Base-by-base conservation (phyloP, 2,329 filamentous ascomycete genomes). In the Helicocarpus griseus region DNA sequence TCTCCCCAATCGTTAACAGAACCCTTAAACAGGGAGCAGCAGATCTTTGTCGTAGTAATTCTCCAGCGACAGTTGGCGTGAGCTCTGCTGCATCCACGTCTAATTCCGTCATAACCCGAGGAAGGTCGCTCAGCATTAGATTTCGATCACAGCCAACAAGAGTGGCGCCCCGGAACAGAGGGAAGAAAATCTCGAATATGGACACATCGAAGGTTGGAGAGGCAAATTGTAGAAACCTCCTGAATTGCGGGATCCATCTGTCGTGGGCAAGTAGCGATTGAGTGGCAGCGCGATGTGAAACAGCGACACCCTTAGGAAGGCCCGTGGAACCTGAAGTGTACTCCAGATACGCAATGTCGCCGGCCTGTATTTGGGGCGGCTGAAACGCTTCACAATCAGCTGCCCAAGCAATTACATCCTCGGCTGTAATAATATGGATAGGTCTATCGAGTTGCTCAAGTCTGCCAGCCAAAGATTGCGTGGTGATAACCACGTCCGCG, bases 111-210 rank as follows among this genome's bases (percentile, higher is more conserved):
- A 96, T 81, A 9, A 81, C 76, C 0, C 71, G 76, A 0, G 86
- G 81, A 21, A 96, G 77, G 61, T 95, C 82, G 55, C 86, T 80
- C 39, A 96, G 74, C 74, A 95, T 80, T 31, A 79, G 74, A 46
- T 75, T 73, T 26, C 89, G 80, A 51, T 82, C 77, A 57, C 84
- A 88, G 51, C 81, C 79, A 45, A 91, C 80, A 2, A 96, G 71
- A 0, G 88, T 95, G 21, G 73, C 73, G 2, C 86, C 86, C 52
- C 88, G 77, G 55, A 83, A 85, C 14, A 90, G 72, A 0, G 90
- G 86, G 57, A 95, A 95, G 74, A 95, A 95, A 5, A 94, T 90
- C 64, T 96, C 90, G 64, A 96, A 96, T 5, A 95, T 85, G 0
- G 88, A 95, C 6, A 96, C 90, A 66, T 96, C 90, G 64, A 96